Percentiles rank a stretch among this genome's conserved stretches.
These are phyloP conservation scores for Rhododendron henanense DNA, from an alignment of 148 eudicot species.

Conservation along the genomic window DNA sequence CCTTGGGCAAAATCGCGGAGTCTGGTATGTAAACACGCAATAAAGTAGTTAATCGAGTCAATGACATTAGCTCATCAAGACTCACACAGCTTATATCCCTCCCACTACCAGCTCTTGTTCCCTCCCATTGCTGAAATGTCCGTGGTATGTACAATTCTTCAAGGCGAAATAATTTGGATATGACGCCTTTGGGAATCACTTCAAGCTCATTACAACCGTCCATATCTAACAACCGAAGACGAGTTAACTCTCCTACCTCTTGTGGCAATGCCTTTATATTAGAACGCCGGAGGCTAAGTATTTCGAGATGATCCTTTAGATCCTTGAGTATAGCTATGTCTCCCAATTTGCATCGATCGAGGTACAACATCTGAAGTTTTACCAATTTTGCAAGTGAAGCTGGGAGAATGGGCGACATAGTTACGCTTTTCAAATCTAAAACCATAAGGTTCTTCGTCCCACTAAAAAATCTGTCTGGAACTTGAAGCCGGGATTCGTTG, in stretches of 20 bases:
- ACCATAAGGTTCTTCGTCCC: not conserved
- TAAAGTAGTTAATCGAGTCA: not conserved
- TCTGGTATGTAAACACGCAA: not conserved
- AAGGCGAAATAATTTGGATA: not conserved
- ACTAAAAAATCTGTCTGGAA: not conserved
- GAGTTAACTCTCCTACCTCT: not conserved
- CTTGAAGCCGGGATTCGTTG: not conserved
- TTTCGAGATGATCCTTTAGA: not conserved
- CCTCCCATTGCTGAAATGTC: not conserved
- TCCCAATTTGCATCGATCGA: not conserved
- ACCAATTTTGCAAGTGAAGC: not conserved
- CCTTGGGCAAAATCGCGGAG: not conserved
- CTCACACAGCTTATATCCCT: not conserved
- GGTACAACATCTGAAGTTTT: not conserved
- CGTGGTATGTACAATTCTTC: not conserved
- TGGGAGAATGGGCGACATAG: not conserved
- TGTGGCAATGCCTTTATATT: not conserved
- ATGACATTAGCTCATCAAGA: not conserved
- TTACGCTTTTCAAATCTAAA: not conserved
- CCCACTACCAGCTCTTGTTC: not conserved
- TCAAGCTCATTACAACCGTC: fast-evolving
- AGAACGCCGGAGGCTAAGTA: not conserved
- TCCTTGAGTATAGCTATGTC: not conserved
- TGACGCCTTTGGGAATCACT: not conserved
- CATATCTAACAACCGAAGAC: not conserved